Base-by-base conservation (phyloP, 2,329 filamentous ascomycete species). In the Arthrobotrys pseudoclavata region DNA sequence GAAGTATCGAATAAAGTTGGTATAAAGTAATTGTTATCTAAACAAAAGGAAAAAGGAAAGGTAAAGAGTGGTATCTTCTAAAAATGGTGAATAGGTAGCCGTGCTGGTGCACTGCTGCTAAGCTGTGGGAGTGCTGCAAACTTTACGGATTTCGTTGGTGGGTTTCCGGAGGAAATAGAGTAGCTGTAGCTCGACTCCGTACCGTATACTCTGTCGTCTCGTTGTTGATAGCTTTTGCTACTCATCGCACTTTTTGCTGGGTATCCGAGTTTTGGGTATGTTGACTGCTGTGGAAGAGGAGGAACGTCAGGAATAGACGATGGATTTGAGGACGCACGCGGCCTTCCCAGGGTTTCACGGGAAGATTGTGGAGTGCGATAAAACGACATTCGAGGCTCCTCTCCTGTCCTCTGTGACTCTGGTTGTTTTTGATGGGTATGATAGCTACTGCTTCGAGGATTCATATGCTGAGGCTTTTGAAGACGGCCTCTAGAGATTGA, bases 391-490 rank as follows among this genome's bases (percentile, higher is more conserved):
- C 45, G 69, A n/a, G 69, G 45, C 26, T 70, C 55, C n/a, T 76
- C 71, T 6, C 20, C n/a, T 18, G 63, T 15, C 47, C 20, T 55
- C 22, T 15, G 40, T 13, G 24, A 20, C 13, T 67, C 50, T 2
- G 42, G 24, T 31, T 40, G 64, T n/a, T 37, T 50, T 34, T 63
- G 72, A 24, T 62, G 72, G 7, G n/a, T 37, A 12, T 50, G 48
- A 18, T 60, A 34, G 12, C 3, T 53, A 13, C 22, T 40, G 13
- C 18, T 66, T n/a, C 61, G 48, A n/a, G 66, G 66, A 40, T 66
- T 70, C 15, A 76, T 34, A 66, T 70, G 37, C 20, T 76, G 72
- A 5, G 72, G 72, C 18, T 70, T 76, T 55, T 76, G 72, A 57
- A 76, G 72, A 52, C 72, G 72, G 3, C 72, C 72, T 22, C 72